Percentiles rank a stretch among this genome's conserved stretches.
Conservation (phyloP, 495 filamentous ascomycete genomes). For the Penicillium steckii region DNA sequence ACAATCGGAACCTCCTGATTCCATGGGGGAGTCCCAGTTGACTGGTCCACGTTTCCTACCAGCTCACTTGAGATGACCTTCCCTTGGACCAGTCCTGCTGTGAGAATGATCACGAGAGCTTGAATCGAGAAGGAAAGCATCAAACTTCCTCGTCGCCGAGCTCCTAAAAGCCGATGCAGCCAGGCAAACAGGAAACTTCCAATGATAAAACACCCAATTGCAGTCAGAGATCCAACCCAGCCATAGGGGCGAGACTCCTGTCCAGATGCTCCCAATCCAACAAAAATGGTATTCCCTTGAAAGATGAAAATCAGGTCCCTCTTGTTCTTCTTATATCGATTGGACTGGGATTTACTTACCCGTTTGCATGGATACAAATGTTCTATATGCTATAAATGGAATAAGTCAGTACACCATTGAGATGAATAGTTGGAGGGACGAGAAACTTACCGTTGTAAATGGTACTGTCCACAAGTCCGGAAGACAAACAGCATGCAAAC, state of each 20-base stretch:
- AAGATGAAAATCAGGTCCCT: neutral
- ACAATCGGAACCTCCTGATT: constrained; percentile 48
- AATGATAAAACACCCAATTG: constrained; percentile 51
- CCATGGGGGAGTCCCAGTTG: constrained; percentile 14
- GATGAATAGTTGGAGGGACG: neutral
- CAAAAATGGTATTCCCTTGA: constrained; percentile 61
- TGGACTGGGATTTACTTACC: constrained; percentile 25
- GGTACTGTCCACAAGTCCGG: constrained; percentile 51
- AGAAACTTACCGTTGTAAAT: constrained; percentile 41
- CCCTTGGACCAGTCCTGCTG: constrained; percentile 50
- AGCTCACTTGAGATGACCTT: constrained; percentile 38
- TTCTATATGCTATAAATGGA: constrained; percentile 44
- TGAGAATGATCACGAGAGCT: constrained; percentile 50
- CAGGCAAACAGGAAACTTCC: constrained; percentile 49
- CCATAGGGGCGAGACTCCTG: constrained; percentile 51
- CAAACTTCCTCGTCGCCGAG: constrained; percentile 45
- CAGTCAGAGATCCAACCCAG: constrained; percentile 57
- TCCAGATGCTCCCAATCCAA: constrained; percentile 56
- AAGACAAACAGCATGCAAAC: constrained; percentile 47
- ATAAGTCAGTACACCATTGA: neutral
- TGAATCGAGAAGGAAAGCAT: constrained; percentile 56
- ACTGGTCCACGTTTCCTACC: neutral
- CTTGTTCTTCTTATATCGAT: neutral
- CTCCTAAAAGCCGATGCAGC: constrained; percentile 27
- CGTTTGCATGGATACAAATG: constrained; percentile 57